Conservation (phyloP, 148 eudicot species). For the Heliamphora exappendiculata region DNA sequence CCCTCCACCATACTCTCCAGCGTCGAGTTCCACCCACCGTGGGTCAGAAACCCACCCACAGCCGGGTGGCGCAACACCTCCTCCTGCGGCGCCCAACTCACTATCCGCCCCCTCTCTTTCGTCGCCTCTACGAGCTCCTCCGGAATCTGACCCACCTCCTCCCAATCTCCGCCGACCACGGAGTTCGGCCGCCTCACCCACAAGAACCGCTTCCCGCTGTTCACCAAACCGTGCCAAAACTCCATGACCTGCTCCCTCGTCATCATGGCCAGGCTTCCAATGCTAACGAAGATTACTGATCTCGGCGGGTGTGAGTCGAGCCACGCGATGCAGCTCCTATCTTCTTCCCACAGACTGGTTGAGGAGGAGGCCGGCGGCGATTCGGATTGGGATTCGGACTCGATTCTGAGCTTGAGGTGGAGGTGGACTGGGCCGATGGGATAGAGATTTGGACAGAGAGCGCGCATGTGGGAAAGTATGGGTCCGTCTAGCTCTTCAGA, state of each 20-base stretch:
- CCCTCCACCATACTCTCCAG: constrained; percentile 31
- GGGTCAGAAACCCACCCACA: constrained; percentile 34
- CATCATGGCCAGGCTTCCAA: constrained; percentile 23
- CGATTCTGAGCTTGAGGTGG: constrained; percentile 11
- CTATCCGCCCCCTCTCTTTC: constrained; percentile 20
- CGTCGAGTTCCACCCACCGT: constrained; percentile 45
- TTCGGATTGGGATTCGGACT: background rate
- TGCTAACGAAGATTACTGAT: constrained; percentile 24
- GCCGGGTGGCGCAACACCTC: constrained; percentile 29
- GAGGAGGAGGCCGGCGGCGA: background rate
- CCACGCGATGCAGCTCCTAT: constrained; percentile 20
- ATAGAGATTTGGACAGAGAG: constrained; percentile 13
- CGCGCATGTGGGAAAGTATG: constrained; percentile 6
- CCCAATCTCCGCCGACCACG: background rate
- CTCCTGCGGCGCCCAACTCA: constrained; percentile 37
- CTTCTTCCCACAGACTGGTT: constrained; percentile 23
- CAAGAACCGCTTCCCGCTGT: constrained; percentile 23
- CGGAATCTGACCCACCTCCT: background rate
- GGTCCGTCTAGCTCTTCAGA: constrained; percentile 21
- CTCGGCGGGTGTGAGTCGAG: constrained; percentile 16
- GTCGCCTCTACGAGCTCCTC: constrained; percentile 12
- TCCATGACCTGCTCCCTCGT: constrained; percentile 17
- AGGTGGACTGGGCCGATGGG: constrained; percentile 23
- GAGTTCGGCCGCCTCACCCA: constrained; percentile 26
- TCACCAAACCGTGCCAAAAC: constrained; percentile 25